A percentile compares a stretch with the other conserved stretches of the same genome.
These are phyloP conservation scores for Speleostelium caveatum DNA, from an alignment of 78 protist species.

Conservation along the genomic window DNA sequence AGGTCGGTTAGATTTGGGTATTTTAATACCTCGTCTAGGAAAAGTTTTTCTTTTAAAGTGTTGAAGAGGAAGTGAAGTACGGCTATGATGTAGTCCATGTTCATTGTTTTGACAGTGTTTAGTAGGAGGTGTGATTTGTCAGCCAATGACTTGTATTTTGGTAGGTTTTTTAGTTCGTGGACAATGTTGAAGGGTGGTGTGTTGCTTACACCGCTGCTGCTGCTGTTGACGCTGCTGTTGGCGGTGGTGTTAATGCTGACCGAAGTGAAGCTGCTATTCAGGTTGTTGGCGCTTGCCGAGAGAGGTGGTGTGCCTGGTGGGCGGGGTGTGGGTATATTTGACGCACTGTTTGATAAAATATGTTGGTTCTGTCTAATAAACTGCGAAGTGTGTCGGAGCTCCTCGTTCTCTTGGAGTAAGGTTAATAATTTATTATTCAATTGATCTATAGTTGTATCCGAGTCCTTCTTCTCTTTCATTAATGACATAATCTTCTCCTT, in stretches of 20 bases:
- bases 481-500: background rate
- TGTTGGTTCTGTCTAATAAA: conserved; percentile 6
- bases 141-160: background rate
- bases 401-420: conserved; percentile 13
- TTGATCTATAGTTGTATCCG: conserved; percentile 1
- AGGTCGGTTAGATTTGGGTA: background rate
- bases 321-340: too few species aligned
- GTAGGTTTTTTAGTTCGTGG: background rate
- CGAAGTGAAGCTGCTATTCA: background rate
- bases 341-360: background rate
- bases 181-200: background rate
- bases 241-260: background rate
- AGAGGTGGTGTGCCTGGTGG: too few species aligned
- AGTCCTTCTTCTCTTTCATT: background rate
- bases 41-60: background rate
- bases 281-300: too few species aligned
- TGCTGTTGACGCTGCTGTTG: background rate
- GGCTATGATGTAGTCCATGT: background rate
- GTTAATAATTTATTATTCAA: background rate
- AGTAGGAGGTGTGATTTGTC: conserved; percentile 2
- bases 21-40: background rate
- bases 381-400: background rate
- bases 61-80: conserved; percentile 4
- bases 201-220: background rate
- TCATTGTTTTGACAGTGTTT: background rate